Evolutionary conservation across 768 basidiomycete species (phyloP).

Genomic region (Pleurotus salmoneostramineus): DNA sequence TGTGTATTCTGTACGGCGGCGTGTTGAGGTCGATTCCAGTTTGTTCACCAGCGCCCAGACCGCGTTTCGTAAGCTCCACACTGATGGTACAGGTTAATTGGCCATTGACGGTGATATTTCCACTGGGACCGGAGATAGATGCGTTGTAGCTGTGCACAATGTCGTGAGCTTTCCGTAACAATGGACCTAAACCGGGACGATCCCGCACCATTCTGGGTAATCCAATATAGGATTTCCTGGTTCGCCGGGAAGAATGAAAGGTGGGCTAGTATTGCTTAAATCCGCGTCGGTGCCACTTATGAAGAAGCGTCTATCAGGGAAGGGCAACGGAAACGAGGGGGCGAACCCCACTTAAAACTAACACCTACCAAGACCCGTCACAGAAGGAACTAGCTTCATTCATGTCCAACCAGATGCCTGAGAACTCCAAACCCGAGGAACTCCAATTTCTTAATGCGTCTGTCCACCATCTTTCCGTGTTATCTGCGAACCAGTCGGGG

Average conservation of each 20-base stretch:
- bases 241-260: conserved; percentile 55
- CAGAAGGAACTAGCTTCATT: conserved; percentile 68
- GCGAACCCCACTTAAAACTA: not conserved
- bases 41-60: conserved; percentile 47
- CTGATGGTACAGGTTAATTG: conserved; percentile 43
- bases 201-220: conserved; percentile 66
- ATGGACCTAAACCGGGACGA: not conserved
- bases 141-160: conserved; percentile 49
- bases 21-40: conserved; percentile 44
- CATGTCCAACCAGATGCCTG: conserved; percentile 71
- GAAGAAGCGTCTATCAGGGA: too few relatives aligned
- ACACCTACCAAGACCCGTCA: conserved; percentile 48
- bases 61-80: conserved; percentile 32
- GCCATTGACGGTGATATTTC: conserved; percentile 73
- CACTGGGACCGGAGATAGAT: conserved; percentile 60
- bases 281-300: conserved; percentile 54
- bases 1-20: conserved; percentile 71
- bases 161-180: not conserved
- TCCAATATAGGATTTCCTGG: conserved; percentile 48
- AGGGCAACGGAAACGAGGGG: too few relatives aligned
- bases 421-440: conserved; percentile 47
- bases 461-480: conserved; percentile 56
- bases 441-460: conserved; percentile 57
- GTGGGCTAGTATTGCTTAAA: conserved; percentile 47
- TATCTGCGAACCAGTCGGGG: conserved; percentile 58